A percentile compares a stretch with the other conserved stretches of the same genome.
Conservation (phyloP, 1,284 basidiomycete genomes). For the Clitocybe nebularis region DNA sequence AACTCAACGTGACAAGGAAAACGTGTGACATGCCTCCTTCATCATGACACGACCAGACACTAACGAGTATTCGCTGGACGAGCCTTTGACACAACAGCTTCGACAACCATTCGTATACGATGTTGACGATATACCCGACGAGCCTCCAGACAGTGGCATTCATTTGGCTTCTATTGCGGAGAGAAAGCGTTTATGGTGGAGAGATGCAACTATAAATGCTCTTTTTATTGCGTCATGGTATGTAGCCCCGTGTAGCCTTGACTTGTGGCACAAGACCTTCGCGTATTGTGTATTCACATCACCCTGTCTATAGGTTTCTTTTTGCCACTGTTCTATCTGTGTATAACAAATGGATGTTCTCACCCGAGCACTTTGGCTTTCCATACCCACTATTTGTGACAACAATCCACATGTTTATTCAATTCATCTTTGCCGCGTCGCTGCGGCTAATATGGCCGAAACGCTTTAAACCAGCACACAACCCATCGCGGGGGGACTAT, state of each 20-base stretch:
- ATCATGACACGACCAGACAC: conserved; percentile 30
- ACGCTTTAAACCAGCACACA: conserved; percentile 64
- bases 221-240: conserved; percentile 83
- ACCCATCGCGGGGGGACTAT: conserved; percentile 72
- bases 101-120: conserved; percentile 21
- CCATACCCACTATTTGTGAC: conserved; percentile 94
- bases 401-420: conserved; percentile 86
- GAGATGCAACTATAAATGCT: conserved; percentile 71
- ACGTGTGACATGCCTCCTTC: conserved; percentile 16
- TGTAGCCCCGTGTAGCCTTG: conserved; percentile 23
- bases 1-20: not conserved
- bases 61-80: conserved; percentile 28
- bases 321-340: conserved; percentile 73
- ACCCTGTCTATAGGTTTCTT: conserved; percentile 50
- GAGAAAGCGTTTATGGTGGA: conserved; percentile 83
- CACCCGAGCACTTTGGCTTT: conserved; percentile 81
- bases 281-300: conserved; percentile 2
- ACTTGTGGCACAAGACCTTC: not conserved
- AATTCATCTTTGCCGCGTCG: conserved; percentile 75
- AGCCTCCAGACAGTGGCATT: conserved; percentile 21
- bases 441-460: conserved; percentile 65
- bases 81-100: conserved; percentile 19
- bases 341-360: conserved; percentile 99
- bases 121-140: conserved; percentile 18
- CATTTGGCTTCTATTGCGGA: conserved; percentile 60